Evolutionary conservation across 1,284 basidiomycete genomes (phyloP), one percentile per base, ranked within the genome.

Genomic region (Melampsora americana): DNA sequence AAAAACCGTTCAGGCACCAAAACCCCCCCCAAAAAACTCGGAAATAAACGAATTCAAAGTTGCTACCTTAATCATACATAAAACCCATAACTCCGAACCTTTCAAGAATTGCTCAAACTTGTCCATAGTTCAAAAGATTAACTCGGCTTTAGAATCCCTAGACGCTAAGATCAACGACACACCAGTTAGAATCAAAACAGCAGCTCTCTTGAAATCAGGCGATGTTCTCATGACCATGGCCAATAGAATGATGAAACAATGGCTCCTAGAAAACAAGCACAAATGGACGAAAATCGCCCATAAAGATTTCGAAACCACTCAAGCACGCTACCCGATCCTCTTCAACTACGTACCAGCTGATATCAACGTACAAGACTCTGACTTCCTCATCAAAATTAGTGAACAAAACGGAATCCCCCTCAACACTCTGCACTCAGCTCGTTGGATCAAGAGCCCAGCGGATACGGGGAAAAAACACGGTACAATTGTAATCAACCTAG

Each of bases 251-350:
- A 46, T 30, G 5, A 46, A 68, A 32, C 28, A 26, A 30, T 68
- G 66, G 66, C 48, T 68, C 9, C 30, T 66, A 46, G 65, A 42
- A 9, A 66, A 66, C 35, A 66, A 66, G 35, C 65, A 66, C 26
- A 35, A 67, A 26, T 68, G 66, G 66, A 39, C 66, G 16, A 68
- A 53, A 42, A 16, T 53, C 18, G 66, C 56, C 5, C 66, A 68
- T 20, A n/a, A 46, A 14, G 26, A 68, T 23, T 32, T 53, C 16
- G 28, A 9, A 32, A 53, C 66, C 12, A 28, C 44, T 3, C 66
- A 46, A 5, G 50, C 12, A 7, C 30, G 30, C 20, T 56, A 16
- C 46, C 56, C 66, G 18, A 32, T 68, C 42, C 28, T 68, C 12
- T 26, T 28, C 12, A 42, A 50, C 14, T 32, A 42, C 18, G 28